Conservation (phyloP, 495 filamentous ascomycete genomes). For the Tuber magnatum region DNA sequence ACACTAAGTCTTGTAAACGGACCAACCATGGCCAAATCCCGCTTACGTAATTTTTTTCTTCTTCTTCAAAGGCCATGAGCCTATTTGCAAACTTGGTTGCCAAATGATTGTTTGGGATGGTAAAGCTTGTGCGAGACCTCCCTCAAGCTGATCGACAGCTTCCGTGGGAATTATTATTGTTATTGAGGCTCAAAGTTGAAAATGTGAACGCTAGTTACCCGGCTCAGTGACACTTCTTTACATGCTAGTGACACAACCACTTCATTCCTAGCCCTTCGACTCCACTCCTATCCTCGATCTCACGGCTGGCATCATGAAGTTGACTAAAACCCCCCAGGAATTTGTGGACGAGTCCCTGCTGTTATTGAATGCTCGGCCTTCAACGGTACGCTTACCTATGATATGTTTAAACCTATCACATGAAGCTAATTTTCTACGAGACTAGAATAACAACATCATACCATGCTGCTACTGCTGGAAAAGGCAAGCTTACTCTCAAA, state of each 20-base stretch:
- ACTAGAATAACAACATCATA: slow-evolving; percentile 39
- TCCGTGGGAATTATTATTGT: background rate
- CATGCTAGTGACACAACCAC: background rate
- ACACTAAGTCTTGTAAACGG: too few species aligned
- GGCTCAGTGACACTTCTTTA: background rate
- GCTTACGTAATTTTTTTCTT: too few species aligned
- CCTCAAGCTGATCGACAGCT: background rate
- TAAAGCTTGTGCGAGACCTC: too few species aligned
- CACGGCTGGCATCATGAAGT: slow-evolving; percentile 44
- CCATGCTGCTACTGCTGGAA: slow-evolving; percentile 36
- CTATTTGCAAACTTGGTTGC: too few species aligned
- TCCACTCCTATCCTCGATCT: background rate
- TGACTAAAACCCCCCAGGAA: slow-evolving; percentile 50
- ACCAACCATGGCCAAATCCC: too few species aligned
- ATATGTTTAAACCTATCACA: slow-evolving; percentile 4
- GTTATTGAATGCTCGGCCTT: slow-evolving; percentile 47
- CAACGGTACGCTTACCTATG: slow-evolving; percentile 43
- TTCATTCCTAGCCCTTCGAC: slow-evolving; percentile 3
- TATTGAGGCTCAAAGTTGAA: slow-evolving; percentile 16
- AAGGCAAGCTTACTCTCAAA: slow-evolving; percentile 71
- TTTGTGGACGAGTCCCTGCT: slow-evolving; percentile 50
- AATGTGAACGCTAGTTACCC: background rate
- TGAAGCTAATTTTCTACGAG: slow-evolving; percentile 17
- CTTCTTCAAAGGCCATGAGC: too few species aligned
- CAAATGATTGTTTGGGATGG: too few species aligned